Base-by-base conservation (phyloP, 495 filamentous ascomycete species). In the Astrothelium subdiscretum region DNA sequence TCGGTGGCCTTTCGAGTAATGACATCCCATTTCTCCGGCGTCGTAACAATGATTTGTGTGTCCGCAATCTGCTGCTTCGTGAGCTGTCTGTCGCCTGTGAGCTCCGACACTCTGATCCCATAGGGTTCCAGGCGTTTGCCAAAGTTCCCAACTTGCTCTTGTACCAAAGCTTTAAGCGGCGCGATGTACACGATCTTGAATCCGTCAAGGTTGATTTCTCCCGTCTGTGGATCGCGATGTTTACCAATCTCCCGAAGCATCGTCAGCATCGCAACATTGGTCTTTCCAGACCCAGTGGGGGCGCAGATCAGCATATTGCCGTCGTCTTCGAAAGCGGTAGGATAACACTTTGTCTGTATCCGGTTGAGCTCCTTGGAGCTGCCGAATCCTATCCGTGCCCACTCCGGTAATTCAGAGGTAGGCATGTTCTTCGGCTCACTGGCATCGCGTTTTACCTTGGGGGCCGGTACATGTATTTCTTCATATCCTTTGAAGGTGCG, bases 111-210 rank as follows among this genome's bases (percentile, higher is more conserved):
- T 67, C 82, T 86, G 73, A 99, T 90, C 32, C 94, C 94, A 64
- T 92, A 97, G 2, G 90, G 86, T 69, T 90, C 89, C 15, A 99
- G 79, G 22, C 94, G 83, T 66, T 88, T 90, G 58, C 95, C 94
- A 67, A 99, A 95, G 68, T 97, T 97, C 11, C 91, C 94, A 63
- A 97, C 92, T 71, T 97, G 92, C 69, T 99, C 94, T 70, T 96
- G 91, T 0, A 97, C 94, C 32, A 99, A 73, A 35, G 94, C 94
- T 67, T 99, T 99, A 68, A 99, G 71, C 13, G 91, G 91, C 40
- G 91, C 91, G 66, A 97, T 92, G 65, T 92, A 97, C 31, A 97
- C 86, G 66, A 97, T 92, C 75, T 99, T 99, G 79, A 99, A 99
- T 57, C 90, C 87, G 70, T 97, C 94, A 24, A 97, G 78, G 74